Percentiles rank a stretch among this genome's conserved stretches.
Conservation (phyloP, 2,329 filamentous ascomycete genomes). For the Aspergillus neotritici region DNA sequence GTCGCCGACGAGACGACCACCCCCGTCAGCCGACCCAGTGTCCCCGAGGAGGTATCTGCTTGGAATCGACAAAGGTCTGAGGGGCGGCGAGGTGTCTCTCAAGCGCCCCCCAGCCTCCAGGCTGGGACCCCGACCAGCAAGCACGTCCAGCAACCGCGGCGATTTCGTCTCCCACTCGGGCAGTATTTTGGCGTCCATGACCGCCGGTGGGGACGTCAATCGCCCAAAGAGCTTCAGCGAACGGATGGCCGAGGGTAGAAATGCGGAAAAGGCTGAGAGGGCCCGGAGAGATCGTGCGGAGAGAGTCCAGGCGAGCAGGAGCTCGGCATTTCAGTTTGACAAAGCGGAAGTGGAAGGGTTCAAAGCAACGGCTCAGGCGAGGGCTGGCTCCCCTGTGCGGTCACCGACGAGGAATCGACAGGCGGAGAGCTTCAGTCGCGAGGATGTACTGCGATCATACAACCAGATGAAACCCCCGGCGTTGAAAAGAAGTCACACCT, state of each 20-base stretch:
- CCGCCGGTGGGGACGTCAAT: constrained; percentile 19
- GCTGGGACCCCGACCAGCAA: constrained; percentile 25
- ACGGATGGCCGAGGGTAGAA: constrained; percentile 64
- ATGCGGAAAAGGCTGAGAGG: constrained; percentile 34
- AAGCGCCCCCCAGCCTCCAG: constrained; percentile 55
- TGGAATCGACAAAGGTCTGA: constrained; percentile 84
- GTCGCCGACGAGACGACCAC: constrained; percentile 55
- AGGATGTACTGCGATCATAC: constrained; percentile 50
- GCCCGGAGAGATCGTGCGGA: constrained; percentile 36
- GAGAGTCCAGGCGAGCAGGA: constrained; percentile 35
- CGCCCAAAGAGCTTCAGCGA: constrained; percentile 70
- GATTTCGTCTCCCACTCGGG: constrained; percentile 20
- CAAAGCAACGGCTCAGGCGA: constrained; percentile 32
- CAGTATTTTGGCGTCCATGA: constrained; percentile 20
- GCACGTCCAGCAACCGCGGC: constrained; percentile 25
- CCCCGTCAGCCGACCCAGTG: constrained; percentile 49
- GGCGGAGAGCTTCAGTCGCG: constrained; percentile 55
- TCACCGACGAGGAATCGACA: constrained; percentile 47
- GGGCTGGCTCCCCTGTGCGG: constrained; percentile 19
- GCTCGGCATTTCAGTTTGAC: constrained; percentile 40
- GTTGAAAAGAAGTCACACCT: constrained; percentile 33
- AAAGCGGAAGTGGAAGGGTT: constrained; percentile 41
- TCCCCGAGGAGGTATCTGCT: constrained; percentile 76
- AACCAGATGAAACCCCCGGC: constrained; percentile 22
- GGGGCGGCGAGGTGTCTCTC: constrained; percentile 74